These are phyloP conservation scores for Fraxinus quadrangulata DNA, from an alignment of 257 asterid genomes.

Conservation along the genomic window DNA sequence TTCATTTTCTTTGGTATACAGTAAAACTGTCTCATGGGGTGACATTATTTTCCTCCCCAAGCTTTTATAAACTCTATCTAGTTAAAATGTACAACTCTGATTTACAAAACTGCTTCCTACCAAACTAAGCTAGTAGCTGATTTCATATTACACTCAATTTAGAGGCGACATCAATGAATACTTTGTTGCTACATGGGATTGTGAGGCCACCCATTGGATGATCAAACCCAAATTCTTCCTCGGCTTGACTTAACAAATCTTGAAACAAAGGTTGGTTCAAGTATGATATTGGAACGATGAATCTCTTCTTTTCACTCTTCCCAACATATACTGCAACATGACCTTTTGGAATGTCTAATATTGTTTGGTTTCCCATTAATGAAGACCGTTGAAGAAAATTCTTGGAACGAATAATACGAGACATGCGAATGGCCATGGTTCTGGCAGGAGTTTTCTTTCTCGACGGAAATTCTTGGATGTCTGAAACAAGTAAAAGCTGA, in stretches of 20 bases:
- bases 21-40: background rate
- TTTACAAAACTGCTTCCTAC: constrained; percentile 10
- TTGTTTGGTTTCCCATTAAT: too few relatives aligned
- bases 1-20: background rate
- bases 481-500: background rate
- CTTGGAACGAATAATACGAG: constrained; percentile 2
- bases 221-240: constrained; percentile 13
- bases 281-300: too few relatives aligned
- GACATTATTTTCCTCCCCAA: background rate
- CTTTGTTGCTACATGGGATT: constrained; percentile 27
- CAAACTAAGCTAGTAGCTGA: background rate
- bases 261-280: too few relatives aligned
- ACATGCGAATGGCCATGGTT: constrained; percentile 19
- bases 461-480: background rate
- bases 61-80: background rate
- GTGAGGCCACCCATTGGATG: constrained; percentile 42
- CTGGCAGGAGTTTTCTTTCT: background rate
- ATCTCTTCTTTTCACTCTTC: too few relatives aligned
- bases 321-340: too few relatives aligned
- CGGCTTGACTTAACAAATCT: too few relatives aligned
- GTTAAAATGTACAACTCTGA: background rate
- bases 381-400: background rate
- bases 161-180: constrained; percentile 34
- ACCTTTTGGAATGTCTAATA: too few relatives aligned
- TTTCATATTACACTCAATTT: constrained; percentile 13